These are phyloP conservation scores for Sporothrix protearum DNA, from an alignment of 2,329 filamentous ascomycete species.

Conservation along the genomic window DNA sequence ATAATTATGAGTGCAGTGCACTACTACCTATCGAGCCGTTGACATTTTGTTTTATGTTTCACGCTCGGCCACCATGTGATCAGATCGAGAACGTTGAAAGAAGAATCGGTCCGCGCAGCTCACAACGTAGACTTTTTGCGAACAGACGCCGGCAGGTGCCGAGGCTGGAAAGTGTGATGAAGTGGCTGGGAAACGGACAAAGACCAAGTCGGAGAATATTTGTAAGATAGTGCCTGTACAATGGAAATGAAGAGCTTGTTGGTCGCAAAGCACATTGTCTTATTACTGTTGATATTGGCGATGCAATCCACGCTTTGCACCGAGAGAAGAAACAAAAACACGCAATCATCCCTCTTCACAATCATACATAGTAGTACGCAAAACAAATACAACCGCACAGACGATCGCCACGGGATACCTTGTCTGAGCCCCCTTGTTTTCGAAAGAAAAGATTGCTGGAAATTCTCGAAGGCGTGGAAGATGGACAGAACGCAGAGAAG, in stretches of 20 bases:
- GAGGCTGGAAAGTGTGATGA: not conserved
- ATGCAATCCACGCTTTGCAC: too few species aligned
- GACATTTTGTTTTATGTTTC: not conserved
- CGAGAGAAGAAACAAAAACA: not conserved
- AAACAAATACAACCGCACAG: slow-evolving; percentile 11
- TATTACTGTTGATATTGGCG: not conserved
- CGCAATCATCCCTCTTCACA: not conserved
- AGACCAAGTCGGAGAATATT: not conserved
- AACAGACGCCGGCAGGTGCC: not conserved
- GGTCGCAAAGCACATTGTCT: not conserved
- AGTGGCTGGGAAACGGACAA: not conserved
- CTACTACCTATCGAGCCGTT: not conserved
- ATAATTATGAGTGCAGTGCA: too few species aligned
- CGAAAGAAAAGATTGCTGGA: not conserved
- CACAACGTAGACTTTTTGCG: not conserved
- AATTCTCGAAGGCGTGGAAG: not conserved
- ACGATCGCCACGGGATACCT: not conserved
- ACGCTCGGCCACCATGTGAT: not conserved
- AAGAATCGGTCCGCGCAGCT: not conserved
- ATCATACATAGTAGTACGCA: not conserved
- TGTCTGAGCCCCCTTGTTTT: slow-evolving; percentile 4
- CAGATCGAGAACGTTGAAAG: not conserved
- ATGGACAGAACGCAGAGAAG: not conserved
- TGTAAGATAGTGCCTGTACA: not conserved
- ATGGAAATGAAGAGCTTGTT: not conserved